Evolutionary conservation across 2,329 filamentous ascomycete genomes (phyloP).

Genomic region (Fusarium virguliforme): DNA sequence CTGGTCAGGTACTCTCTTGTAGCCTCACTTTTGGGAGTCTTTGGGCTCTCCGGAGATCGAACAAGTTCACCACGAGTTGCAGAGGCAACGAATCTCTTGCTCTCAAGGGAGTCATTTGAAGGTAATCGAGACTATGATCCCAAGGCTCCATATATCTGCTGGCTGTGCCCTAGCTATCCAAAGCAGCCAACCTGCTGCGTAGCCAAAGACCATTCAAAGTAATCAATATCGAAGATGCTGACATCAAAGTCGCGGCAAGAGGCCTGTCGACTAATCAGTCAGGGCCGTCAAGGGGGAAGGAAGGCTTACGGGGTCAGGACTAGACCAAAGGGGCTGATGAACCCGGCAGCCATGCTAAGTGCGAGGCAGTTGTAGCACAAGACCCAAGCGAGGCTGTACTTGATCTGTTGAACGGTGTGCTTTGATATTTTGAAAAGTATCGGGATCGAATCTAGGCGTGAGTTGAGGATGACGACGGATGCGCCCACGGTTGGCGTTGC

Average conservation of each 20-base stretch:
- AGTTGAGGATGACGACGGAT: slow-evolving; percentile 21
- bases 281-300: neutral
- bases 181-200: slow-evolving; percentile 6
- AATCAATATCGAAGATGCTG: slow-evolving; percentile 6
- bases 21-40: too few species aligned
- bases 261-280: neutral
- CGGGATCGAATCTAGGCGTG: slow-evolving; percentile 13
- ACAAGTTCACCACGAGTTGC: too few species aligned
- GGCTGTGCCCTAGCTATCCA: neutral
- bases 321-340: slow-evolving; percentile 10
- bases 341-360: slow-evolving; percentile 15
- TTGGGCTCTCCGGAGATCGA: too few species aligned
- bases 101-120: too few species aligned
- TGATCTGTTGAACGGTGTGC: slow-evolving; percentile 13
- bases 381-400: slow-evolving; percentile 18
- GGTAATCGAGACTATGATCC: too few species aligned
- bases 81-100: too few species aligned
- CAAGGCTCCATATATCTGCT: too few species aligned
- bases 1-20: too few species aligned
- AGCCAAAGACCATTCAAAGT: slow-evolving; percentile 16
- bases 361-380: slow-evolving; percentile 14
- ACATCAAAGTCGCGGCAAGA: slow-evolving; percentile 11
- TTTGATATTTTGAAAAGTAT: slow-evolving; percentile 4
- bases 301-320: slow-evolving; percentile 15
- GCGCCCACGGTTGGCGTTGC: slow-evolving; percentile 13